These are phyloP conservation scores for Sclerotinia nivalis DNA, from an alignment of 2,329 filamentous ascomycete genomes.

Conservation along the genomic window DNA sequence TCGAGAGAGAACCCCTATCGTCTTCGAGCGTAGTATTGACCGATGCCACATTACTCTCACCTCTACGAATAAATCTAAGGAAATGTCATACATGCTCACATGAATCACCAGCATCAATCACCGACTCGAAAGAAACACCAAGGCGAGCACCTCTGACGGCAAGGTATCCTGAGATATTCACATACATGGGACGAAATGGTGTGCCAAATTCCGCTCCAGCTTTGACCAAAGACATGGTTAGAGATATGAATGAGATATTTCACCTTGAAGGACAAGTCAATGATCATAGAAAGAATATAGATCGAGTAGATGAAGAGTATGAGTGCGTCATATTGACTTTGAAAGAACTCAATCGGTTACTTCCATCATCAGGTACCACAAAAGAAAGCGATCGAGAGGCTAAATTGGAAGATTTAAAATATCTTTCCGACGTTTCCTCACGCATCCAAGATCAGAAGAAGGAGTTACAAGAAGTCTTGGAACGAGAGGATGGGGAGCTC, in stretches of 20 bases:
- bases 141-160: neutral
- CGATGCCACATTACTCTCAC: neutral
- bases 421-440: neutral
- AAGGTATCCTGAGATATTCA: constrained; percentile 21
- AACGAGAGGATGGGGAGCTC: neutral
- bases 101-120: neutral
- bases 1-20: neutral
- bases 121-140: neutral
- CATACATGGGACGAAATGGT: constrained; percentile 15
- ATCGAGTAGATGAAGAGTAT: neutral
- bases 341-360: neutral
- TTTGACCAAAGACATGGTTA: constrained; percentile 15
- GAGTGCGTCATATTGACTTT: neutral
- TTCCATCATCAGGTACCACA: neutral
- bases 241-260: constrained; percentile 14
- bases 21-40: neutral
- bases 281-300: neutral
- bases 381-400: neutral
- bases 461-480: neutral
- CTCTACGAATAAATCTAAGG: neutral
- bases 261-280: constrained; percentile 9
- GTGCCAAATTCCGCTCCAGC: constrained; percentile 14
- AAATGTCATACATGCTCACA: constrained; percentile 12
- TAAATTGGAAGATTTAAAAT: neutral
- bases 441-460: neutral